Evolutionary conservation across 148 eudicot species (phyloP).

Genomic region (Vaccinium macrocarpon): DNA sequence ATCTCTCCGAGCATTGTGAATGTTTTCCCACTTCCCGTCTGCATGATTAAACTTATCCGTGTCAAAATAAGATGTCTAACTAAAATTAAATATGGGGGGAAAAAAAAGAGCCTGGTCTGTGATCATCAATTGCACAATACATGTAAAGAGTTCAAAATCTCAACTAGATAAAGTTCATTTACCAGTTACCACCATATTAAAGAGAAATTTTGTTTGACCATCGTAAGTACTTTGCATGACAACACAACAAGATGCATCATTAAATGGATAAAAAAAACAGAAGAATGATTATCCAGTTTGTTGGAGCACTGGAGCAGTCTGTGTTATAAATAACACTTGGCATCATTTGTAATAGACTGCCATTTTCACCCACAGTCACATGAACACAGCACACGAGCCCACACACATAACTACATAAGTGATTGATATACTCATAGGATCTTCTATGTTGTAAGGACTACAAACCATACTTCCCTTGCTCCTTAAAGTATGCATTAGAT

Average conservation of each 20-base stretch:
- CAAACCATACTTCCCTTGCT: not conserved
- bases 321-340: not conserved
- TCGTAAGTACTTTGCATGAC: not conserved
- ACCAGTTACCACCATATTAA: not conserved
- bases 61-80: not conserved
- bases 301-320: no score
- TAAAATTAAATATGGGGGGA: not conserved
- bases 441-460: not conserved
- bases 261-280: not conserved
- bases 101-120: not conserved
- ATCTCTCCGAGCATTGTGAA: slow-evolving; percentile 98
- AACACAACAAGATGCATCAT: not conserved
- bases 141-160: not conserved
- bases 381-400: no score
- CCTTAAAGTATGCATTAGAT: not conserved
- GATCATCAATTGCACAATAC: not conserved
- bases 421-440: not conserved
- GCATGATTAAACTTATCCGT: slow-evolving; percentile 15
- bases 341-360: not conserved
- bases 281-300: not conserved
- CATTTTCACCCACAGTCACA: no score
- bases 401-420: not conserved
- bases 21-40: slow-evolving; percentile 99
- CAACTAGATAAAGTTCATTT: not conserved
- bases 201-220: not conserved